phyloP scores from a whole-genome alignment of 2,329 filamentous ascomycete species.

The Drechslerella dactyloides region DNA sequence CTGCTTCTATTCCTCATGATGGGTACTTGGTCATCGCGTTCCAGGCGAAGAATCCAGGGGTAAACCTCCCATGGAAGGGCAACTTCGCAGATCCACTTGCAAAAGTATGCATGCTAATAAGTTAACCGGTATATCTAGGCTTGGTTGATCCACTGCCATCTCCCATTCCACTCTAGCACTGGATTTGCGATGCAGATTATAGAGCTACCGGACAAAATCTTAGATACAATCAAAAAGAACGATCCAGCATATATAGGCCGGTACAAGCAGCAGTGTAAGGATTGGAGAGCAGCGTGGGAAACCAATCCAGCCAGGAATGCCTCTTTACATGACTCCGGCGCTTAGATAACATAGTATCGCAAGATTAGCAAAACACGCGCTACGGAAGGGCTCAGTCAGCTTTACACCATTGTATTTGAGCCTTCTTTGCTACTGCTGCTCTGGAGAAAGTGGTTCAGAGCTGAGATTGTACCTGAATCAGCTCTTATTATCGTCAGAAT shows the following conservation, averaged over 20 bases:
- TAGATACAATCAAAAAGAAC: not conserved
- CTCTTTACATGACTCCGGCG: constrained; percentile 22
- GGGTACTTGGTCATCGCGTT: constrained; percentile 64
- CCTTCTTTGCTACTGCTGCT: too few relatives aligned
- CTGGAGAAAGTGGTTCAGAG: too few relatives aligned
- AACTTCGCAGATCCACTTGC: too few relatives aligned
- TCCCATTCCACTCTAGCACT: constrained; percentile 64
- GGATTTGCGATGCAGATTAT: constrained; percentile 65
- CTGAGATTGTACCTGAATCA: too few relatives aligned
- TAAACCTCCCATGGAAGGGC: too few relatives aligned
- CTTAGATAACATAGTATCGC: too few relatives aligned
- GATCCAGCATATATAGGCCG: constrained; percentile 4
- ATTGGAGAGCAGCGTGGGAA: constrained; percentile 35
- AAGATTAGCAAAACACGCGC: too few relatives aligned
- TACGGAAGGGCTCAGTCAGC: too few relatives aligned
- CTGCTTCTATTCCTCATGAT: constrained; percentile 60
- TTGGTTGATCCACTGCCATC: constrained; percentile 57
- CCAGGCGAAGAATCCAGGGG: constrained; percentile 62
- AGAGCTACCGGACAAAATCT: constrained; percentile 53
- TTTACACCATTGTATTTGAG: too few relatives aligned
- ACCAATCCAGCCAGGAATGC: constrained; percentile 12
- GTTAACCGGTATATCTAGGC: constrained; percentile 13
- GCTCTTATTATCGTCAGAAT: too few relatives aligned
- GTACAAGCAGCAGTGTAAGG: constrained; percentile 26
- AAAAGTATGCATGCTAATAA: constrained; percentile 10